These are phyloP conservation scores for Oryza officinalis DNA, from an alignment of 176 grass and related monocot genomes.

Conservation along the genomic window DNA sequence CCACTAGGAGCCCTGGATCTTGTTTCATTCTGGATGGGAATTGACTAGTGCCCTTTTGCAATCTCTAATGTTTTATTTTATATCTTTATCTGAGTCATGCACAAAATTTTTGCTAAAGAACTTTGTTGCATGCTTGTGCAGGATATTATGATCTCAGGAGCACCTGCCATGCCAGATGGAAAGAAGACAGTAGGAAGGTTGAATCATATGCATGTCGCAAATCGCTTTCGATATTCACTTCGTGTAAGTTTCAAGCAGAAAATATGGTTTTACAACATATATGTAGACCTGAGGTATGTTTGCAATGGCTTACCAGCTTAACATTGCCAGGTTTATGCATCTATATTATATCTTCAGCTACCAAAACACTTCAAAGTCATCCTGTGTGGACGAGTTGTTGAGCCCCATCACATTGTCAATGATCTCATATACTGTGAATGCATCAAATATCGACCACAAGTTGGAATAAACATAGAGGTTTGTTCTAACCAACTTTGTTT, in stretches of 20 bases:
- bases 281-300: constrained; percentile 9
- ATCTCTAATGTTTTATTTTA: constrained; percentile 31
- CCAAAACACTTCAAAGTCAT: constrained; percentile 58
- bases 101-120: constrained; percentile 8
- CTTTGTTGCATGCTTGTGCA: constrained; percentile 12
- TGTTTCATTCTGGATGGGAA: no score
- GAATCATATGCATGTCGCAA: constrained; percentile 68
- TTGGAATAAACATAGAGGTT: constrained; percentile 54
- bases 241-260: constrained; percentile 48
- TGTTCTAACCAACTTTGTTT: constrained; percentile 23
- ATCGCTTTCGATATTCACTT: constrained; percentile 56
- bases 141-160: constrained; percentile 56
- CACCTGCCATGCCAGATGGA: constrained; percentile 15
- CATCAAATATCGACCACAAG: constrained; percentile 69
- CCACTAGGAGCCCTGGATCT: constrained; percentile 31
- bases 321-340: constrained; percentile 65
- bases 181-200: not conserved
- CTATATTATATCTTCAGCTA: constrained; percentile 69
- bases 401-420: constrained; percentile 44
- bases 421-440: constrained; percentile 68
- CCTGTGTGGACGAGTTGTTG: constrained; percentile 60
- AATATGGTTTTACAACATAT: constrained; percentile 9
- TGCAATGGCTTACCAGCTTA: constrained; percentile 21
- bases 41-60: no score
- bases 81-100: constrained; percentile 18